These are phyloP conservation scores for Hypoxylon sp. DNA, from an alignment of 2,329 filamentous ascomycete species.

Conservation along the genomic window DNA sequence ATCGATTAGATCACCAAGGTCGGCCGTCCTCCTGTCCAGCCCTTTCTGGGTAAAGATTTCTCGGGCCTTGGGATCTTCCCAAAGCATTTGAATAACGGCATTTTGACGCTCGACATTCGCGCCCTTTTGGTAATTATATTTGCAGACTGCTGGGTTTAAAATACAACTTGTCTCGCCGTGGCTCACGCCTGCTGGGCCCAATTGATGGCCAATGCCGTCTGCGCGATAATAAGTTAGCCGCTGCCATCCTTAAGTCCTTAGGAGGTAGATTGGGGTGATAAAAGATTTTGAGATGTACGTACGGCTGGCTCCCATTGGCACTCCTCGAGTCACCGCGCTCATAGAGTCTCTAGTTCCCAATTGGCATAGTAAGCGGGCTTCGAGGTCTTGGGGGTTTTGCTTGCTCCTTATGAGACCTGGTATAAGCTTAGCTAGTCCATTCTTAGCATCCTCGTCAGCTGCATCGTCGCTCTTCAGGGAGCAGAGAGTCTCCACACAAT, in stretches of 20 bases:
- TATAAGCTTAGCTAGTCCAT: slow-evolving; percentile 42
- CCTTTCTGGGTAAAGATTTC: slow-evolving; percentile 52
- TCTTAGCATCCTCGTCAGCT: slow-evolving; percentile 40
- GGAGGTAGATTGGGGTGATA: not conserved
- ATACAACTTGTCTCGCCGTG: slow-evolving; percentile 72
- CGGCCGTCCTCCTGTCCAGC: slow-evolving; percentile 49
- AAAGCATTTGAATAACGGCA: slow-evolving; percentile 56
- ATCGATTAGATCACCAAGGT: slow-evolving; percentile 66
- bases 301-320: slow-evolving; percentile 55
- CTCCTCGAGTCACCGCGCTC: slow-evolving; percentile 56
- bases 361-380: slow-evolving; percentile 61
- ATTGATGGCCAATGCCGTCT: slow-evolving; percentile 65
- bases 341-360: slow-evolving; percentile 66
- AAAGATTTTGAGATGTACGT: slow-evolving; percentile 10
- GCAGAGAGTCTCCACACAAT: slow-evolving; percentile 52
- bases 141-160: slow-evolving; percentile 66
- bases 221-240: slow-evolving; percentile 16
- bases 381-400: slow-evolving; percentile 52
- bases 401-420: slow-evolving; percentile 43
- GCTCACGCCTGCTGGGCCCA: slow-evolving; percentile 67
- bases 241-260: not conserved
- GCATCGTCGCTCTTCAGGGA: slow-evolving; percentile 40
- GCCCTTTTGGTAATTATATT: slow-evolving; percentile 63
- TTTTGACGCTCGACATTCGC: slow-evolving; percentile 57
- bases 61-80: slow-evolving; percentile 51